Base-by-base conservation (phyloP, 805 yeast genomes). In the Candida maesae region DNA sequence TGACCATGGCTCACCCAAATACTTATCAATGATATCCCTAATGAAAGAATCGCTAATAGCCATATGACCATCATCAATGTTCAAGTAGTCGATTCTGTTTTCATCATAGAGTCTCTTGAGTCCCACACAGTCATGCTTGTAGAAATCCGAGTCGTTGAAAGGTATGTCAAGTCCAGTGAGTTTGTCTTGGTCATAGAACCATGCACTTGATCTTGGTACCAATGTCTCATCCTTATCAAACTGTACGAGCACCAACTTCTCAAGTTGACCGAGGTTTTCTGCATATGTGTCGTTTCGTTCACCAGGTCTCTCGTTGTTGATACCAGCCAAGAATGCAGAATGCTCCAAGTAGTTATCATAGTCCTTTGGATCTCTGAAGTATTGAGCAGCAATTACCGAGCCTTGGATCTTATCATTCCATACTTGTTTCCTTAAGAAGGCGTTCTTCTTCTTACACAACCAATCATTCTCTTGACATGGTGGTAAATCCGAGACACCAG, bases 401-500 rank as follows among this genome's bases (percentile, higher is more conserved):
- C 67, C 67, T 55, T 85, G 95, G 0, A 83, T 67, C 6, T 66
- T 65, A 5, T 65, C 65, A 21, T 65, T 60, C 79, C 86, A 85
- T 1, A 84, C 76, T 48, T 80, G 87, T 30, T 60, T 60, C 56
- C 73, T 79, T 44, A 85, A 56, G 2, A 80, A 27, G 21, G 58
- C 64, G 54, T 84, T 84, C 40, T 78, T 65, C 25, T 64, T 63
- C 43, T 69, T 61, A 51, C 93, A 84, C 0, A 80, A 44, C 79
- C 84, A 79, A 52, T 79, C 82, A 5, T 59, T 55, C 0, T 67
- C 63, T 5, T 59, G 51, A 56, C 90, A 84, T 5, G 68, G 59
- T 0, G 90, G 89, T 25, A 84, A 64, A 43, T 85, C 91, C 46
- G 70, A 65, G 5, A 85, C 72, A 2, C 93, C 95, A 61, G 80